Base-by-base conservation (phyloP, 192 early-diverging fungal genomes). In the Spizellomyces punctatus region DNA sequence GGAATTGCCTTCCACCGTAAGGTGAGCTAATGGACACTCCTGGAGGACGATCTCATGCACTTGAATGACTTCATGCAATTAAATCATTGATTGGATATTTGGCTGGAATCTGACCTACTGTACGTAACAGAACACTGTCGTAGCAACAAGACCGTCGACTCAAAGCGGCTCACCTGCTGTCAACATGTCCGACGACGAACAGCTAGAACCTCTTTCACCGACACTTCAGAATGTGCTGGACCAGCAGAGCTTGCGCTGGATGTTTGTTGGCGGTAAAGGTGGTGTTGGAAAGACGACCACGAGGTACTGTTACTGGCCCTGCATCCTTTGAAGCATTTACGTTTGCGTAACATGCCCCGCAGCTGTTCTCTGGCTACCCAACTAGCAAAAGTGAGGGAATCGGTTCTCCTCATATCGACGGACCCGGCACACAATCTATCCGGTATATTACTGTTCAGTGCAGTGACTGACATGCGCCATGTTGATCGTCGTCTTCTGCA, bases 341-440 rank as follows among this genome's bases (percentile, higher is more conserved):
- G 27, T 54, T 54, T 19, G 17, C 17, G 4, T 60, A 21, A 67
- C 48, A 46, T 36, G 27, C 27, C 27, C 27, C 27, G 27, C 3
- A 79, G 77, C 49, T 99, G 96, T 73, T 96, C 94, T 43, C 87
- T 99, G 46, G 98, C 98, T 47, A 90, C 92, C 46, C 96, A 99
- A 73, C 83, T 99, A 67, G 84, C 94, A 27, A 90, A 91, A 73
- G 91, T 89, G 3, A 90, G 98, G 65, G 92, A 98, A 63, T 92
- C 90, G 49, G 98, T 99, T 14, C 82, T 99, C 64, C 77, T 99
- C 70, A 99, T 99, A 66, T 98, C 96, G 14, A 99, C 98, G 14
- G 98, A 99, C 76, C 98, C 98, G 19, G 98, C 98, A 44, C 98
- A 99, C 88, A 99, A 99, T 79, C 82, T 99, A 72, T 97, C 95